Evolutionary conservation across 2,329 filamentous ascomycete genomes (phyloP).

Genomic region (Pseudocercospora fuligena): DNA sequence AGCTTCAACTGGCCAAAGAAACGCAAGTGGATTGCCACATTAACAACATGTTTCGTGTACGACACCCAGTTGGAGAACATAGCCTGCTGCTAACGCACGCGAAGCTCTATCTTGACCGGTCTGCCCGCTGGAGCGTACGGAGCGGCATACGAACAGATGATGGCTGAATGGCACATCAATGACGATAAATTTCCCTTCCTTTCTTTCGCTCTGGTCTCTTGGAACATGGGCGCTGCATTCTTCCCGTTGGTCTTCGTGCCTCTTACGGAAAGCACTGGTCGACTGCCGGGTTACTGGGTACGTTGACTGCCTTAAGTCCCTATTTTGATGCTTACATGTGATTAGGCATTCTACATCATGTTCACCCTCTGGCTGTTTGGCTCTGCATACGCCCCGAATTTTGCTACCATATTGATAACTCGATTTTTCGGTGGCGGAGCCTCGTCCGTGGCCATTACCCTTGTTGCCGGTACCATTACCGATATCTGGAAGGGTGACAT

Average conservation of each 20-base stretch:
- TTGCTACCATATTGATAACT: conserved; percentile 61
- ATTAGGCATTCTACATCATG: conserved; percentile 32
- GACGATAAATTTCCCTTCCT: conserved; percentile 39
- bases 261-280: conserved; percentile 38
- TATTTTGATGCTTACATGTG: not conserved
- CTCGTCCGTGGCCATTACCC: conserved; percentile 37
- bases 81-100: conserved; percentile 6
- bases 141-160: conserved; percentile 35
- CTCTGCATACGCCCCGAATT: conserved; percentile 59
- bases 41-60: conserved; percentile 37
- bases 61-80: not conserved
- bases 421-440: conserved; percentile 42
- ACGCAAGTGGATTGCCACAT: conserved; percentile 39
- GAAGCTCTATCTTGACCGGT: conserved; percentile 37
- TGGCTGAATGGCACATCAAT: conserved; percentile 28
- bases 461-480: conserved; percentile 37
- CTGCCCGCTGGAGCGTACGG: conserved; percentile 38
- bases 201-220: conserved; percentile 37
- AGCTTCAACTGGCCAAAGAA: conserved; percentile 36
- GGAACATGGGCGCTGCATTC: conserved; percentile 41
- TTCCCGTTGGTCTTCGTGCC: conserved; percentile 40
- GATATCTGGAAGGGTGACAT: conserved; percentile 40
- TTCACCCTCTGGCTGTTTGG: conserved; percentile 39
- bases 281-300: conserved; percentile 37
- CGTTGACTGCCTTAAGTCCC: not conserved